Conservation (phyloP, 257 asterid genomes). For the Penstemon davidsonii region DNA sequence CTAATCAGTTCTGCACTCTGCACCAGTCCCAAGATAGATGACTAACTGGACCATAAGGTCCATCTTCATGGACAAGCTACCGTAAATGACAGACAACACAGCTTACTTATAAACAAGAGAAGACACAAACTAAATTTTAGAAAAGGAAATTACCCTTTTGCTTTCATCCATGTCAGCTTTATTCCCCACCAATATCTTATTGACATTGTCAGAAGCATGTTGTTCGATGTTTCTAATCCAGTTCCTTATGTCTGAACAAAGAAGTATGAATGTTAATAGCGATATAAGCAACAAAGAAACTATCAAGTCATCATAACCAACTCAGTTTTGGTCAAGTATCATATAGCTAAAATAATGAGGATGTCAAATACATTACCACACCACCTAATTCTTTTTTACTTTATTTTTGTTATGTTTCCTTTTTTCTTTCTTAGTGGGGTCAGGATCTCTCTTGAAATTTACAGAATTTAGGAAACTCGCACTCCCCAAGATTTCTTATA, state of each 20-base stretch:
- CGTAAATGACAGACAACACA: not conserved
- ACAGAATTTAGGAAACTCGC: not conserved
- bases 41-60: not conserved
- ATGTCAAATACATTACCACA: not conserved
- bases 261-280: slow-evolving; percentile 7
- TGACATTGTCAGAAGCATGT: slow-evolving; percentile 61
- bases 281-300: slow-evolving; percentile 15
- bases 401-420: not conserved
- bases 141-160: slow-evolving; percentile 46
- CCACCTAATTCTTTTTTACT: not conserved
- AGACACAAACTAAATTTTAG: not conserved
- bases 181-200: slow-evolving; percentile 59
- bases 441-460: not conserved
- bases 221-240: slow-evolving; percentile 29
- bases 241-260: slow-evolving; percentile 53
- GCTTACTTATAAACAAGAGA: not conserved
- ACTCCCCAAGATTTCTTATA: not conserved
- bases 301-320: not conserved
- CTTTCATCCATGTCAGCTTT: slow-evolving; percentile 67
- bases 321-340: slow-evolving; percentile 11
- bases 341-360: not conserved
- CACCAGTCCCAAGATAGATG: not conserved
- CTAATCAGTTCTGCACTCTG: not conserved
- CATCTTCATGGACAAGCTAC: not conserved
- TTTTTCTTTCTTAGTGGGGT: not conserved